These are phyloP conservation scores for Saturnispora silvae DNA, from an alignment of 805 yeast genomes.

Conservation along the genomic window DNA sequence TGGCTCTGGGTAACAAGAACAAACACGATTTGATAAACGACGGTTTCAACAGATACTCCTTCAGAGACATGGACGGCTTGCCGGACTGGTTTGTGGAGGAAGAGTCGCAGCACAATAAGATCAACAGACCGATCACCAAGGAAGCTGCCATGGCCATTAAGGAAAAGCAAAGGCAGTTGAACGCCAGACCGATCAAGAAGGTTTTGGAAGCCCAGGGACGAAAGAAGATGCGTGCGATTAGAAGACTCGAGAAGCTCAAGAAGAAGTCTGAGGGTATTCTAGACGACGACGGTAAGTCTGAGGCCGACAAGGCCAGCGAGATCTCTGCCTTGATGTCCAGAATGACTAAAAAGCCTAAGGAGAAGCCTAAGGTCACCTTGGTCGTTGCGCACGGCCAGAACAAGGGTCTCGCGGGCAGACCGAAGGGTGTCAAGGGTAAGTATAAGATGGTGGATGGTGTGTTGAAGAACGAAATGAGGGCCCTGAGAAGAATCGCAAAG, in stretches of 20 bases:
- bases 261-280: slow-evolving; percentile 88
- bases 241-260: slow-evolving; percentile 76
- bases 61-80: slow-evolving; percentile 80
- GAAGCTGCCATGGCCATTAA: slow-evolving; percentile 77
- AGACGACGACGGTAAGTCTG: slow-evolving; percentile 80
- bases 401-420: slow-evolving; percentile 86
- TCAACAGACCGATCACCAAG: slow-evolving; percentile 86
- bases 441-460: slow-evolving; percentile 99
- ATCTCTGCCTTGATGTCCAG: slow-evolving; percentile 78
- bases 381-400: slow-evolving; percentile 83
- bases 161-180: slow-evolving; percentile 67
- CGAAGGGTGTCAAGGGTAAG: slow-evolving; percentile 92
- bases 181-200: slow-evolving; percentile 97
- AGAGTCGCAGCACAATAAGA: slow-evolving; percentile 76
- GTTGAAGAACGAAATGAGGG: slow-evolving; percentile 94
- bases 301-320: slow-evolving; percentile 90
- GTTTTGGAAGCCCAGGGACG: slow-evolving; percentile 97
- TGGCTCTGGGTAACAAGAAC: slow-evolving; percentile 79
- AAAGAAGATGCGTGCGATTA: slow-evolving; percentile 85
- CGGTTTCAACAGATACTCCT: slow-evolving; percentile 84
- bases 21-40: slow-evolving; percentile 84
- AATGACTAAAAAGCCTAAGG: slow-evolving; percentile 57
- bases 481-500: slow-evolving; percentile 81
- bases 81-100: slow-evolving; percentile 98
- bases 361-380: slow-evolving; percentile 73